A percentile compares a stretch with the other conserved stretches of the same genome.
Evolutionary conservation across 305 asterid genomes (phyloP).

Genomic region (Solanum chacoense): DNA sequence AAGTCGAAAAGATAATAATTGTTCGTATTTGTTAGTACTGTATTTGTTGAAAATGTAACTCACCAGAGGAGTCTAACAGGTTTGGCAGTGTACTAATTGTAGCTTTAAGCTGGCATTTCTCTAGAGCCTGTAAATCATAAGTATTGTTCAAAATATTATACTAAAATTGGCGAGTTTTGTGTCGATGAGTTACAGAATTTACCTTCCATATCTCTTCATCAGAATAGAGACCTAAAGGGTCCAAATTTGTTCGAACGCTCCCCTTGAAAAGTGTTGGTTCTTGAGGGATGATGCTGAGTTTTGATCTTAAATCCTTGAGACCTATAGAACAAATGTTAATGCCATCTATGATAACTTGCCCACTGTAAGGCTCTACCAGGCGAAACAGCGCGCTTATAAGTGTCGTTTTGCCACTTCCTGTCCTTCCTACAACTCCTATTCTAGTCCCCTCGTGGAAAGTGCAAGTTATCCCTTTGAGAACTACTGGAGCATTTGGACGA

Average conservation of each 20-base stretch:
- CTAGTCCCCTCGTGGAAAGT: constrained; percentile 51
- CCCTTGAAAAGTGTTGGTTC: constrained; percentile 79
- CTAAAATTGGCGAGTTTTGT: not conserved
- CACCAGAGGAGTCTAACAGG: constrained; percentile 66
- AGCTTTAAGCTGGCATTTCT: constrained; percentile 66
- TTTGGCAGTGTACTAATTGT: constrained; percentile 48
- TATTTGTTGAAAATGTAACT: not conserved
- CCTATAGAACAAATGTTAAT: constrained; percentile 62
- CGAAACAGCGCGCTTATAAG: constrained; percentile 67
- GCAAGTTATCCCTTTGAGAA: constrained; percentile 67
- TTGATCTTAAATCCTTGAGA: constrained; percentile 52
- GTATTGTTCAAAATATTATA: not conserved
- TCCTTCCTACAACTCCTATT: constrained; percentile 76
- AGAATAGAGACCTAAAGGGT: constrained; percentile 54
- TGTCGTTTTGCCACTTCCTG: constrained; percentile 83
- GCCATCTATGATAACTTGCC: constrained; percentile 44
- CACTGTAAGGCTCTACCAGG: constrained; percentile 61
- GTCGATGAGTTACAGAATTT: not conserved
- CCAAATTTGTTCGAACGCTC: constrained; percentile 59
- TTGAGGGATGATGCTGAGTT: constrained; percentile 73
- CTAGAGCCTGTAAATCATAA: constrained; percentile 42
- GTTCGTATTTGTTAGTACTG: not conserved
- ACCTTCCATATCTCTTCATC: constrained; percentile 82
- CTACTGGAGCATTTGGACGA: constrained; percentile 57
- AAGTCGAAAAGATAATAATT: not conserved